Evolutionary conservation across 352 stramenopile species (phyloP), one percentile per base, ranked within the genome.

Genomic region (Pseudoperonospora humuli): DNA sequence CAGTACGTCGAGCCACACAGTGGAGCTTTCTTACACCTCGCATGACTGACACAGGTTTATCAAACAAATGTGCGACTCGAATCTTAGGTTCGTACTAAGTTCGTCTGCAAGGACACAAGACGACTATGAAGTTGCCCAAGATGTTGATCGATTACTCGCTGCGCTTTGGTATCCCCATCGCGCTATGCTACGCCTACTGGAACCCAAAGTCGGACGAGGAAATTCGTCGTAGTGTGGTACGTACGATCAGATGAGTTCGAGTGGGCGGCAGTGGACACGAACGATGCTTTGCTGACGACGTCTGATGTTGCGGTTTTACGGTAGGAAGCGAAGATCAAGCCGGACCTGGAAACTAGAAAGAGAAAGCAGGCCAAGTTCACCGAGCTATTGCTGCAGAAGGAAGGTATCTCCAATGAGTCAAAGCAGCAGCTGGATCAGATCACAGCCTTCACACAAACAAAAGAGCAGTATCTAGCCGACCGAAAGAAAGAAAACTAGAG

Each of bases 61-160:
- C n/a, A n/a, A n/a, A n/a, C n/a, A n/a, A n/a, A n/a, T n/a, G n/a
- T n/a, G n/a, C 25, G 26, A 29, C 1, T 29, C 1, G 1, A 29
- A 10, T 14, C 15, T 48, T 51, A 52, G 47, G 51, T 59, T 31
- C 33, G 40, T 27, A 39, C 24, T 48, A 15, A n/a, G n/a, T n/a
- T n/a, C n/a, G n/a, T n/a, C n/a, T n/a, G n/a, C n/a, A n/a, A n/a
- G n/a, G n/a, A n/a, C n/a, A n/a, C n/a, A n/a, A n/a, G n/a, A n/a
- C n/a, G 7, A 54, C 33, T 15, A 84, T 93, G 72, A 90, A 89
- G 61, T 66, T 93, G 46, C 47, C 62, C 42, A 89, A 87, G 61
- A 88, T 93, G 81, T 19, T 93, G 39, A 36, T 91, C 36, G 76
- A 93, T 53, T 93, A 89, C 53, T 57, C 46, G 17, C 38, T 78